phyloP scores from a whole-genome alignment of 495 filamentous ascomycete genomes.

The Polyplosphaeria fusca region DNA sequence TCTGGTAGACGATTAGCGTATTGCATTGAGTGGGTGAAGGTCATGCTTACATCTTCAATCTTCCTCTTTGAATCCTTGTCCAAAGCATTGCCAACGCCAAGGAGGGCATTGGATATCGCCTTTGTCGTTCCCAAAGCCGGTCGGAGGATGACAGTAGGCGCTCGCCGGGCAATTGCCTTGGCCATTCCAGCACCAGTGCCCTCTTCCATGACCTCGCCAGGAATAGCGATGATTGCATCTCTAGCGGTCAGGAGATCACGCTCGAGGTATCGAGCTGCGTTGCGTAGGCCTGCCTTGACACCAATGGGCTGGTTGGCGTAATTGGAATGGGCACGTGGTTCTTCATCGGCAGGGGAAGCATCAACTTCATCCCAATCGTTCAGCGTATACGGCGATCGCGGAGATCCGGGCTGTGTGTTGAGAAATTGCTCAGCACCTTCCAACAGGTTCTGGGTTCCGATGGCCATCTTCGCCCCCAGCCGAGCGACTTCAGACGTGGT shows the following conservation, averaged over 20 bases:
- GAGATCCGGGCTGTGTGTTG: conserved; percentile 41
- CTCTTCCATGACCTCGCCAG: conserved; percentile 85
- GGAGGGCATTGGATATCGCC: conserved; percentile 80
- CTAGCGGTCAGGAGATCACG: conserved; percentile 78
- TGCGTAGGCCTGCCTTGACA: conserved; percentile 77
- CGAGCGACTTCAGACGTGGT: conserved; percentile 89
- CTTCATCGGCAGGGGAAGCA: conserved; percentile 51
- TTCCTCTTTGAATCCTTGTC: conserved; percentile 78
- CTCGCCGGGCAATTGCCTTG: conserved; percentile 71
- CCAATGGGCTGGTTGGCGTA: conserved; percentile 93
- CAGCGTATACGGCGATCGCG: conserved; percentile 30
- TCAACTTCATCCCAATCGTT: conserved; percentile 64
- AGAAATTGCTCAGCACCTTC: conserved; percentile 82
- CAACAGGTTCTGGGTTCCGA: conserved; percentile 87
- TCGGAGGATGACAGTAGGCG: conserved; percentile 85
- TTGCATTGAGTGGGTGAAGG: neutral
- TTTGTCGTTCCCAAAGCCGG: conserved; percentile 88
- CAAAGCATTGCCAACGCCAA: conserved; percentile 90
- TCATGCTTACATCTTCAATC: conserved; percentile 77
- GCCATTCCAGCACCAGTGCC: conserved; percentile 78
- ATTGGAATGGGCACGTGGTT: conserved; percentile 58
- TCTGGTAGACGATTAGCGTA: neutral
- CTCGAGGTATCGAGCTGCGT: conserved; percentile 76
- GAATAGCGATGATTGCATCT: conserved; percentile 93
- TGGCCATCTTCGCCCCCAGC: conserved; percentile 88